Percentiles rank a stretch among this genome's conserved stretches.
phyloP scores from a whole-genome alignment of 2,329 filamentous ascomycete genomes.

The Curvularia verruculosa region DNA sequence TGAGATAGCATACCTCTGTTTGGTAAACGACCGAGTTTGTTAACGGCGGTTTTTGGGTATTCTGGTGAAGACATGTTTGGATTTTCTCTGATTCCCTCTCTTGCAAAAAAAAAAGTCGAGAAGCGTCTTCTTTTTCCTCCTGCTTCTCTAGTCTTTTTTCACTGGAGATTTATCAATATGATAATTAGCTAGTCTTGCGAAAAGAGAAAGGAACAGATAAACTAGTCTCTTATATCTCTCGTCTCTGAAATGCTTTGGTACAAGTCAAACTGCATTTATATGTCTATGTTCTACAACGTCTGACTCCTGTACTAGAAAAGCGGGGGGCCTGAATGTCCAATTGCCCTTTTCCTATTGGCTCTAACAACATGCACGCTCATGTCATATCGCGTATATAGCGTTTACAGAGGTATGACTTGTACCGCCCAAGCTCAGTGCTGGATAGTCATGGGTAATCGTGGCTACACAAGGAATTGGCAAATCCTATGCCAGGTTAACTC shows the following conservation, averaged over 20 bases:
- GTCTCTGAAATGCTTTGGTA: neutral
- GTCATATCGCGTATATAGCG: slow-evolving; percentile 1
- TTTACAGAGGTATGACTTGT: neutral
- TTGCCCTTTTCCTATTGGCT: neutral
- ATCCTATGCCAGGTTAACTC: neutral
- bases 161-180: neutral
- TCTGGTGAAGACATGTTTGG: slow-evolving; percentile 14
- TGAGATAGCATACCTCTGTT: slow-evolving; percentile 31
- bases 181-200: neutral
- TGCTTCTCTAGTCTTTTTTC: neutral
- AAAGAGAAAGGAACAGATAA: neutral
- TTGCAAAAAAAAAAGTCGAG: no score
- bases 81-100: neutral
- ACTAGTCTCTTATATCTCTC: neutral
- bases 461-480: neutral
- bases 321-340: neutral
- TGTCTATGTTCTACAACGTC: neutral
- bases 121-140: neutral
- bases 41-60: slow-evolving; percentile 37
- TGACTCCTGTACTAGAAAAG: slow-evolving; percentile 9
- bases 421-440: neutral
- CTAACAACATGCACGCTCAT: neutral
- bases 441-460: neutral
- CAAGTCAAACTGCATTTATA: neutral
- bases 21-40: slow-evolving; percentile 37